phyloP scores from a whole-genome alignment of 2,329 filamentous ascomycete species.

The Stemphylium beticola region DNA sequence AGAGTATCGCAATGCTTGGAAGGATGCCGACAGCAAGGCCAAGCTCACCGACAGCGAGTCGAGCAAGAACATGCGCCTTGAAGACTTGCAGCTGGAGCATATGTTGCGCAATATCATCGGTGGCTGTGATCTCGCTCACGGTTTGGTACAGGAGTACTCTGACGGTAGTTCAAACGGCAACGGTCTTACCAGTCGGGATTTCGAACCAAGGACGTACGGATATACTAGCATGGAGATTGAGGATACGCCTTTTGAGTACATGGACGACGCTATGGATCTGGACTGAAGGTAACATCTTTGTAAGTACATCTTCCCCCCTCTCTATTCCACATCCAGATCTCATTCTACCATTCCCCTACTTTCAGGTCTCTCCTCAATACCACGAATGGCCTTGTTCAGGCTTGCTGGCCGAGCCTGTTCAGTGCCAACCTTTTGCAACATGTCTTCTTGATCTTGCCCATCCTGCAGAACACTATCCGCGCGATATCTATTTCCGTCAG shows the following conservation, averaged over 20 bases:
- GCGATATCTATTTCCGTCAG: constrained; percentile 30
- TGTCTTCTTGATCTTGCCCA: constrained; percentile 21
- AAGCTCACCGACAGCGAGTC: constrained; percentile 20
- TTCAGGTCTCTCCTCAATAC: too few species aligned
- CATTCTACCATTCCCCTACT: too few species aligned
- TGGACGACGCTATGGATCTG: constrained; percentile 47
- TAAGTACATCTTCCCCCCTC: too few species aligned
- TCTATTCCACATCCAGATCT: too few species aligned
- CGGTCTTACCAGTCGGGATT: constrained; percentile 27
- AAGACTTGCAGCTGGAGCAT: constrained; percentile 66
- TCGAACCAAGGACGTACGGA: constrained; percentile 21
- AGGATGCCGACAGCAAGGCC: constrained; percentile 63
- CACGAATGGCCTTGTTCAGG: too few species aligned
- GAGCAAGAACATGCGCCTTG: constrained; percentile 53
- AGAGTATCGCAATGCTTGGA: constrained; percentile 75
- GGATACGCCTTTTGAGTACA: constrained; percentile 40
- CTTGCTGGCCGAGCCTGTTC: too few species aligned
- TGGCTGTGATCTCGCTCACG: constrained; percentile 66
- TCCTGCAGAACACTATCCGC: constrained; percentile 38
- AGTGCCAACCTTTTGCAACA: too few species aligned
- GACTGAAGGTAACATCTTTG: constrained; percentile 24
- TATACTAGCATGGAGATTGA: constrained; percentile 22
- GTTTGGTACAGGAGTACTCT: constrained; percentile 38
- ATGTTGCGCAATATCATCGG: constrained; percentile 65
- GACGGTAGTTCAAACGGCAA: constrained; percentile 9